A percentile compares a stretch with the other conserved stretches of the same genome.
Conservation (phyloP, 139 green algal genomes). For the Bryopsis sp. region DNA sequence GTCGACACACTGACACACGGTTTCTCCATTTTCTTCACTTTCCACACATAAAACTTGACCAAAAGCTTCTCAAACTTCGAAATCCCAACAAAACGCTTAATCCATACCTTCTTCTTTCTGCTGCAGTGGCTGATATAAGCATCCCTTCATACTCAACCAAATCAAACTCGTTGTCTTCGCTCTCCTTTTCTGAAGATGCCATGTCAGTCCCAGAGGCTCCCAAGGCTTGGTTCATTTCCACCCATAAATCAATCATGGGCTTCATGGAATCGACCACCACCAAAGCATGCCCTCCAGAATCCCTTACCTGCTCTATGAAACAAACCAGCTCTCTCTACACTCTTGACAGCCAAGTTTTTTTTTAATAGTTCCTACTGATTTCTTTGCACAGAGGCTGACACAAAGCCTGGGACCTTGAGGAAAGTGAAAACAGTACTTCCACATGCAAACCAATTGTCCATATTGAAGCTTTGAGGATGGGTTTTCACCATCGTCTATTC, state of each 20-base stretch:
- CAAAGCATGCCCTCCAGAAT: conserved; percentile 58
- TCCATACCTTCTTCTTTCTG: neutral
- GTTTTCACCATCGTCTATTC: too few species aligned
- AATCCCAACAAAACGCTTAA: neutral
- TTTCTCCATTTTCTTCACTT: neutral
- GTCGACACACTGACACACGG: neutral
- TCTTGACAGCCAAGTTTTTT: too few species aligned
- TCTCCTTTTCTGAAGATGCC: neutral
- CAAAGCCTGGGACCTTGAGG: too few species aligned
- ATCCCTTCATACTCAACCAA: conserved; percentile 1
- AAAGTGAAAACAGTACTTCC: too few species aligned
- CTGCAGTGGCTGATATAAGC: neutral
- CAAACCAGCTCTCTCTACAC: too few species aligned
- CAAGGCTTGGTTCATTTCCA: neutral
- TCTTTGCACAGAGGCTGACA: too few species aligned
- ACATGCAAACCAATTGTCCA: too few species aligned
- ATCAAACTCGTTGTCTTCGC: neutral
- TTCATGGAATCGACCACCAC: conserved; percentile 66
- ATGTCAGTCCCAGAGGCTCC: neutral
- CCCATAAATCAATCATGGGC: conserved; percentile 44
- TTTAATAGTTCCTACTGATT: too few species aligned
- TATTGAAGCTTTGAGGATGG: too few species aligned
- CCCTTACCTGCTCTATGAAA: conserved; percentile 47
- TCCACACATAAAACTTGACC: neutral
- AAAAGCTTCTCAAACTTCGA: neutral